These are phyloP conservation scores for Xylaria scruposa DNA, from an alignment of 495 filamentous ascomycete species.

Conservation along the genomic window DNA sequence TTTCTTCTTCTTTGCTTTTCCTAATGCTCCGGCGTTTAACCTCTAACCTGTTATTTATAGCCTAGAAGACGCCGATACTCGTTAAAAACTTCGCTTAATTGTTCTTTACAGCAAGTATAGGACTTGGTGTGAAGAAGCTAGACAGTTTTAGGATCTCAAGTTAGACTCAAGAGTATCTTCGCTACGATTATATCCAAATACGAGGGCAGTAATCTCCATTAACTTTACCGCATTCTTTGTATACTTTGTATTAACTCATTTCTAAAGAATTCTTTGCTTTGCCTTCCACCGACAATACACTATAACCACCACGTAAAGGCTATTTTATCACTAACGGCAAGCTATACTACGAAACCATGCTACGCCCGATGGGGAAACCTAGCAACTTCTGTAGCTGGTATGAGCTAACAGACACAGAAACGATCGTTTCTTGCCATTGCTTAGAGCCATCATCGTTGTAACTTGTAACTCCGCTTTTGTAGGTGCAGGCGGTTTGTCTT, in stretches of 20 bases:
- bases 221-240: constrained; percentile 27
- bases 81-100: too few species aligned
- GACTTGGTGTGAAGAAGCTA: too few species aligned
- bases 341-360: constrained; percentile 26
- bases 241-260: constrained; percentile 14
- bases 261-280: constrained; percentile 27
- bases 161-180: too few species aligned
- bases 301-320: neutral
- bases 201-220: too few species aligned
- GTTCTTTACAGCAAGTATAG: too few species aligned
- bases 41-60: too few species aligned
- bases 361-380: constrained; percentile 12
- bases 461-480: constrained; percentile 10
- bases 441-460: neutral
- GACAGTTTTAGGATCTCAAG: too few species aligned
- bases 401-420: constrained; percentile 2
- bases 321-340: constrained; percentile 27
- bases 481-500: constrained; percentile 27
- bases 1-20: too few species aligned
- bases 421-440: neutral
- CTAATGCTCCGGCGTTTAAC: too few species aligned
- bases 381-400: neutral
- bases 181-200: too few species aligned
- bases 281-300: constrained; percentile 21
- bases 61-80: too few species aligned